phyloP scores from a whole-genome alignment of 2,329 filamentous ascomycete species.

The Thermochaetoides dissita region DNA sequence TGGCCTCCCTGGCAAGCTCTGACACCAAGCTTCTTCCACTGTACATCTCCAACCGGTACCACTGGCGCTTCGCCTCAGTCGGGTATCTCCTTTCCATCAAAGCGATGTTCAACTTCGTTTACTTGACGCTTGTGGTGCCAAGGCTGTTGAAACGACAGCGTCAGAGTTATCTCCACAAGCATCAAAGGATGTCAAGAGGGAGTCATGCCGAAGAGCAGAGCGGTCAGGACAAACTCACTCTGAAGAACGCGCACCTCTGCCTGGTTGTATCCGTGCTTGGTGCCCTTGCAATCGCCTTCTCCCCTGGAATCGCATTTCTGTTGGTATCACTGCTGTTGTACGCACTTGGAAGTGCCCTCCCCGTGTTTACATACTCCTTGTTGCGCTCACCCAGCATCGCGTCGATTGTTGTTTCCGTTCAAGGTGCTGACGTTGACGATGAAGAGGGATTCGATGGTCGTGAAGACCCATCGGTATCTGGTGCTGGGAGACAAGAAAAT shows the following conservation, averaged over 20 bases:
- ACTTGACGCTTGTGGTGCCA: constrained; percentile 30
- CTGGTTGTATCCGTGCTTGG: constrained; percentile 27
- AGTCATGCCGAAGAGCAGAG: neutral
- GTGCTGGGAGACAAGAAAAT: too few relatives aligned
- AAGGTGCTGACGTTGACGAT: too few relatives aligned
- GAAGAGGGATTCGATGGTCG: too few relatives aligned
- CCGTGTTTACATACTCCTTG: constrained; percentile 35
- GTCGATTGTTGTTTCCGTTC: too few relatives aligned
- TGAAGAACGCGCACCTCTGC: constrained; percentile 24
- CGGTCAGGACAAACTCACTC: constrained; percentile 18
- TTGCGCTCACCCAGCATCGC: constrained; percentile 29
- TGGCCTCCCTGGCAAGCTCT: constrained; percentile 35
- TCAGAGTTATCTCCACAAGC: too few relatives aligned
- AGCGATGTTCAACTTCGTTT: constrained; percentile 32
- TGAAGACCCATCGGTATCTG: too few relatives aligned
- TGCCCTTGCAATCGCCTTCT: constrained; percentile 28
- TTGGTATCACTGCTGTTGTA: constrained; percentile 31
- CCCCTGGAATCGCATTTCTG: constrained; percentile 25
- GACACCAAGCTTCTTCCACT: constrained; percentile 37
- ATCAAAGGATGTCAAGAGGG: too few relatives aligned
- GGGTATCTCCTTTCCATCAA: constrained; percentile 35
- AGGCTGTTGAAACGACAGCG: constrained; percentile 10
- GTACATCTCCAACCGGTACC: constrained; percentile 35
- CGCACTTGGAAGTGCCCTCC: constrained; percentile 33
- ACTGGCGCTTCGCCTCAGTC: constrained; percentile 31